Conservation (phyloP, 2,329 filamentous ascomycete species). For the Arthrobotrys sinensis region DNA sequence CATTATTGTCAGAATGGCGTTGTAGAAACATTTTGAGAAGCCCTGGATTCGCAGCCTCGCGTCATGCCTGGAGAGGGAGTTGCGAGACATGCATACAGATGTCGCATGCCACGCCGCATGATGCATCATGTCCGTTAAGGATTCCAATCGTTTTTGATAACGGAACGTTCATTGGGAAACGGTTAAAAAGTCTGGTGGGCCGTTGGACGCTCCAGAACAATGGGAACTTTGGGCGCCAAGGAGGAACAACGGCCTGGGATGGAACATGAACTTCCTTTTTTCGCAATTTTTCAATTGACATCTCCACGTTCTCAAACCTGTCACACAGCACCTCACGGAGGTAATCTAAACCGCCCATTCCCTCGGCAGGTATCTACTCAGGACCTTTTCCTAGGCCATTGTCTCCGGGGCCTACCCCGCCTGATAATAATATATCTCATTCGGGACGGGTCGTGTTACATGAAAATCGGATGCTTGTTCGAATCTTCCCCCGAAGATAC, state of each 20-base stretch:
- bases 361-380: constrained; percentile 25
- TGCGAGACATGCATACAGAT: constrained; percentile 42
- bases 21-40: not conserved
- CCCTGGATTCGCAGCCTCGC: not conserved
- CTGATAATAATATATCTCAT: constrained; percentile 23
- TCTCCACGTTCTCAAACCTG: constrained; percentile 33
- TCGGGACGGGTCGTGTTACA: constrained; percentile 38
- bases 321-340: constrained; percentile 8
- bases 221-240: constrained; percentile 28
- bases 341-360: constrained; percentile 20
- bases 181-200: constrained; percentile 26
- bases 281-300: constrained; percentile 54
- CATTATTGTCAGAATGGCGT: too few relatives aligned
- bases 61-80: constrained; percentile 27
- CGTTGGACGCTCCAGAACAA: constrained; percentile 13
- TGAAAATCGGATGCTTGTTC: constrained; percentile 7
- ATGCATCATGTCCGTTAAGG: constrained; percentile 33
- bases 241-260: constrained; percentile 13
- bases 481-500: constrained; percentile 7
- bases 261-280: constrained; percentile 55
- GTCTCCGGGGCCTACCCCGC: constrained; percentile 17
- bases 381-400: not conserved
- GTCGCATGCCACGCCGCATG: constrained; percentile 34
- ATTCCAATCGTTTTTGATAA: constrained; percentile 33
- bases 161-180: constrained; percentile 27